Conservation (phyloP, 2,329 filamentous ascomycete genomes). For the Achaetomium macrosporum region DNA sequence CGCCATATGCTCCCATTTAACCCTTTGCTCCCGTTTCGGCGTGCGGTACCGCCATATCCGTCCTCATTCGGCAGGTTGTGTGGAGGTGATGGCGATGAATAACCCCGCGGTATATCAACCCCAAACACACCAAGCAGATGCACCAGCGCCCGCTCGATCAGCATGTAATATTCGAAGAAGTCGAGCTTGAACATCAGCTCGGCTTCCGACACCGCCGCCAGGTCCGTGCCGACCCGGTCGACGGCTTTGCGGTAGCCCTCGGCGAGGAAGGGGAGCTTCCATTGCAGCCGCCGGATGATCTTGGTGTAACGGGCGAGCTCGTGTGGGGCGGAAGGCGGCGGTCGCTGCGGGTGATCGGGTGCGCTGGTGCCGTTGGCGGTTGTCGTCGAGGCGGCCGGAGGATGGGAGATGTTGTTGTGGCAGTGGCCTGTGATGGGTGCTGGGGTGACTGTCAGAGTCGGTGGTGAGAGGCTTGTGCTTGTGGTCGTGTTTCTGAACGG, state of each 20-base stretch:
- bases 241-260: conserved; percentile 49
- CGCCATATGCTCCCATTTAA: conserved; percentile 11
- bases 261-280: conserved; percentile 58
- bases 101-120: conserved; percentile 41
- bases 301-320: conserved; percentile 55
- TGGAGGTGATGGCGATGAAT: neutral
- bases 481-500: neutral
- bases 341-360: neutral
- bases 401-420: neutral
- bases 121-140: conserved; percentile 60
- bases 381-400: neutral
- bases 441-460: conserved; percentile 6
- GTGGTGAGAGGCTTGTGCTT: neutral
- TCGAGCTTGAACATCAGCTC: conserved; percentile 72
- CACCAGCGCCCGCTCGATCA: conserved; percentile 65
- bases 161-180: conserved; percentile 70
- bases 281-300: conserved; percentile 54
- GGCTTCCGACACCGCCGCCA: conserved; percentile 37
- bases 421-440: neutral
- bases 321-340: conserved; percentile 12
- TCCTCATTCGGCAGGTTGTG: neutral
- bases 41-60: neutral
- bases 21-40: neutral
- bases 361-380: neutral
- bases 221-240: conserved; percentile 32